A percentile compares a stretch with the other conserved stretches of the same genome.
Evolutionary conservation across 1,139 yeast genomes (phyloP).

Genomic region (Debaryomycetaceae sp.): DNA sequence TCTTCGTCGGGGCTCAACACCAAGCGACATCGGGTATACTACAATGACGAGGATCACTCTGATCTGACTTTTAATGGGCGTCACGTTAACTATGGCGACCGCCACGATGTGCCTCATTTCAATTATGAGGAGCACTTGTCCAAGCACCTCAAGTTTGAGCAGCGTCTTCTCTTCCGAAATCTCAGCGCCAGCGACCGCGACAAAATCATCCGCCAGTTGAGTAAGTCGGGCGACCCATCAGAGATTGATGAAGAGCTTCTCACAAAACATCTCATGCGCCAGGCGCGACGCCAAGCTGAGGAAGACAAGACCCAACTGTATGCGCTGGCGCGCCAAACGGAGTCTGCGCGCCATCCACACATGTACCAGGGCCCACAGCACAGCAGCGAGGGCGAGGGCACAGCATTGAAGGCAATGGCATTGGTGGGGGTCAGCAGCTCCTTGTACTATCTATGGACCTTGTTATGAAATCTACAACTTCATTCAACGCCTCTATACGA

Average conservation of each 20-base stretch:
- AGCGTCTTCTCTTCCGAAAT: constrained; percentile 41
- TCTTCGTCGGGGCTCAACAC: constrained; percentile 37
- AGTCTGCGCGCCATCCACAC: constrained; percentile 18
- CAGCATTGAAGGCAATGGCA: constrained; percentile 19
- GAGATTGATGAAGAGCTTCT: constrained; percentile 37
- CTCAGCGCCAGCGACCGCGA: constrained; percentile 28
- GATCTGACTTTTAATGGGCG: constrained; percentile 35
- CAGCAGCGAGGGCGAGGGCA: constrained; percentile 18
- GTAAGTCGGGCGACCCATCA: constrained; percentile 28
- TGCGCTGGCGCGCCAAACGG: constrained; percentile 2
- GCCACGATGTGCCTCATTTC: constrained; percentile 72
- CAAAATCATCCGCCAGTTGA: constrained; percentile 31
- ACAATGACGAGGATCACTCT: constrained; percentile 17
- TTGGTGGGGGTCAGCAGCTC: constrained; percentile 30
- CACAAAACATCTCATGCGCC: constrained; percentile 42
- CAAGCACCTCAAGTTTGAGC: constrained; percentile 62
- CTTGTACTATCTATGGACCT: constrained; percentile 21
- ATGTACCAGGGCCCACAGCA: constrained; percentile 32
- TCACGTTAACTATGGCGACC: constrained; percentile 40
- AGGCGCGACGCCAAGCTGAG: constrained; percentile 16
- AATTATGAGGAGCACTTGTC: constrained; percentile 61
- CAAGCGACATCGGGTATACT: constrained; percentile 39
- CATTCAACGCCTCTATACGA: not conserved
- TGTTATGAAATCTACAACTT: constrained; percentile 2
- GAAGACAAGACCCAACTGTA: constrained; percentile 4